phyloP scores from a whole-genome alignment of 192 early-diverging fungal species.

The Spinellus fusiger region DNA sequence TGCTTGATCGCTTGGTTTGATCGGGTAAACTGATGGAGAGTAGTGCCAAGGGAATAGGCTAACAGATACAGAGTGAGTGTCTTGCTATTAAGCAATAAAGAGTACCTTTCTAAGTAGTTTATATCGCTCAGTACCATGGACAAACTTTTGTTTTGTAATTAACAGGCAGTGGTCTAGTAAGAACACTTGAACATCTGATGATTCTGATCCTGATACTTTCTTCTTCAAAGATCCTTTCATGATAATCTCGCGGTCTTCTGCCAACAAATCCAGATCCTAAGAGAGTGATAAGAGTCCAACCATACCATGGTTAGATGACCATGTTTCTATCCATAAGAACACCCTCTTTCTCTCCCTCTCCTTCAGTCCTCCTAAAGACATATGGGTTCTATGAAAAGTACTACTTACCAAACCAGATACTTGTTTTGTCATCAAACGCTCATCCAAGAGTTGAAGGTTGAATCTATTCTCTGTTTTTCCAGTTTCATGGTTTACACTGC shows the following conservation, averaged over 20 bases:
- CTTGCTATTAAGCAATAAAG: background rate
- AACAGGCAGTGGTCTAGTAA: constrained; percentile 87
- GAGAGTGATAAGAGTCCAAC: constrained; percentile 2
- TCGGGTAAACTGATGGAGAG: constrained; percentile 47
- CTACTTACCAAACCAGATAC: background rate
- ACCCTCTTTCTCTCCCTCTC: too few relatives aligned
- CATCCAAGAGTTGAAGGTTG: constrained; percentile 68
- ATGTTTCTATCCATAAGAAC: too few relatives aligned
- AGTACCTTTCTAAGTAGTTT: constrained; percentile 54
- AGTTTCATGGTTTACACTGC: constrained; percentile 78
- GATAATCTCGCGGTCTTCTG: constrained; percentile 64
- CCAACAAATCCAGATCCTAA: constrained; percentile 71
- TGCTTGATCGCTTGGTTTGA: constrained; percentile 20
- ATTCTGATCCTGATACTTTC: constrained; percentile 47
- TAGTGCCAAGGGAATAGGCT: constrained; percentile 80
- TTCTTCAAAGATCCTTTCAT: constrained; percentile 74
- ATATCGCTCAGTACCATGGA: constrained; percentile 52
- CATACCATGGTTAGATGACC: too few relatives aligned
- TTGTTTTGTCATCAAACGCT: constrained; percentile 51
- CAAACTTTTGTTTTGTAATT: constrained; percentile 62
- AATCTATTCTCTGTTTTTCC: constrained; percentile 86
- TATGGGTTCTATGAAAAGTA: constrained; percentile 13
- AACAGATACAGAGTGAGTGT: constrained; percentile 31
- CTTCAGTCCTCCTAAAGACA: constrained; percentile 7
- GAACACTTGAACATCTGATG: constrained; percentile 67